phyloP scores from a whole-genome alignment of 345 rosid genomes.

The Aquilaria yunnanensis region DNA sequence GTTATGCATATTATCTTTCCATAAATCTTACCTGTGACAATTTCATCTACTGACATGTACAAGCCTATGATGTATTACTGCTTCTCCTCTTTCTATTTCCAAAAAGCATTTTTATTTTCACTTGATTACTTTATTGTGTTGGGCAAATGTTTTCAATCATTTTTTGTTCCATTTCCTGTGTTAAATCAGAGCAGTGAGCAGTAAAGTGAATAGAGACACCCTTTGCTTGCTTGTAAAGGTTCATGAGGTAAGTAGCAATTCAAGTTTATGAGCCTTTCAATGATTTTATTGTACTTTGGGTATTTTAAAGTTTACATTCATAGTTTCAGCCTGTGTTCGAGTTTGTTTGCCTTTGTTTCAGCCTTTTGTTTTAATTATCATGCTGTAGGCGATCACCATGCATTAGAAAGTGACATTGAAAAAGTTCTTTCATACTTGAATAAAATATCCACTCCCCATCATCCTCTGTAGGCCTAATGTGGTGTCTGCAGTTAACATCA shows the following conservation, averaged over 20 bases:
- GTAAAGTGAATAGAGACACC: slow-evolving; percentile 49
- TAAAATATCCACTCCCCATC: background rate
- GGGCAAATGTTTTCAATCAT: background rate
- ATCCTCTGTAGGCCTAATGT: background rate
- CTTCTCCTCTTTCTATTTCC: slow-evolving; percentile 2
- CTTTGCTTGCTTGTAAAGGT: slow-evolving; percentile 68
- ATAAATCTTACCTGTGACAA: background rate
- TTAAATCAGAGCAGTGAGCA: slow-evolving; percentile 56
- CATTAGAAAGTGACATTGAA: too few species aligned
- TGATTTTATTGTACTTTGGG: background rate
- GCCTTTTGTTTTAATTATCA: too few species aligned
- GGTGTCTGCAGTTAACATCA: too few species aligned
- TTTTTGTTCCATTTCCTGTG: slow-evolving; percentile 8
- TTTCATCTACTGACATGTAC: background rate
- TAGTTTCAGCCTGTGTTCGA: background rate
- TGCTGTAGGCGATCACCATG: too few species aligned
- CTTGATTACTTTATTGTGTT: background rate
- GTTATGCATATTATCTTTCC: background rate
- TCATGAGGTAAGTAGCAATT: slow-evolving; percentile 40
- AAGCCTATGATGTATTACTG: background rate
- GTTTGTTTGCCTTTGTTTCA: too few species aligned
- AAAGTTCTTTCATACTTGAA: too few species aligned
- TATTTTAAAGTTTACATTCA: background rate
- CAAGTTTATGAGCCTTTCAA: background rate
- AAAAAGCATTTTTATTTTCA: background rate